Conservation (phyloP, 2,329 filamentous ascomycete species). For the Ceratocystis albifundus region DNA sequence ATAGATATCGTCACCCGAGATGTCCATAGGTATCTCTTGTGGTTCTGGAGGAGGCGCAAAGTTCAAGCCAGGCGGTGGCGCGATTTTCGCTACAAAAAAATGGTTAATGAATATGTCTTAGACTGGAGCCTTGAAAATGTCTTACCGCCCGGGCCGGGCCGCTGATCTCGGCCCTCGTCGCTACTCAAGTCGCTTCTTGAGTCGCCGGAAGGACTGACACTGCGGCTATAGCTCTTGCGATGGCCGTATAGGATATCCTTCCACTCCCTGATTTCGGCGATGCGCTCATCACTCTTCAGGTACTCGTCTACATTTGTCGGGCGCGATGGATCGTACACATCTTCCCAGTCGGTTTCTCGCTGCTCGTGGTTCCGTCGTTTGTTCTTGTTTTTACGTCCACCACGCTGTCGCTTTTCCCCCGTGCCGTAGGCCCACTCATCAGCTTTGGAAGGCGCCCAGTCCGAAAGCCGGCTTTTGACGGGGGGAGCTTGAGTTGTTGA, state of each 20-base stretch:
- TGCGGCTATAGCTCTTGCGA: slow-evolving; percentile 40
- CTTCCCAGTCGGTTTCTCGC: slow-evolving; percentile 71
- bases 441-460: slow-evolving; percentile 68
- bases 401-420: slow-evolving; percentile 57
- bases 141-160: not conserved
- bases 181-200: slow-evolving; percentile 36
- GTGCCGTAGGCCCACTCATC: slow-evolving; percentile 64
- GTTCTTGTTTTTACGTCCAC: slow-evolving; percentile 63
- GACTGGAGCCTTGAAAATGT: not conserved
- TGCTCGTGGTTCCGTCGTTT: slow-evolving; percentile 52
- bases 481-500: slow-evolving; percentile 33
- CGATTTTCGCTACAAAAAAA: slow-evolving; percentile 42
- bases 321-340: slow-evolving; percentile 72
- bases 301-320: slow-evolving; percentile 82
- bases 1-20: slow-evolving; percentile 59
- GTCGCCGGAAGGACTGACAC: not conserved
- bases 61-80: slow-evolving; percentile 45
- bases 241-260: slow-evolving; percentile 69
- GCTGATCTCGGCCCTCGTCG: slow-evolving; percentile 27
- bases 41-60: slow-evolving; percentile 46
- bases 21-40: slow-evolving; percentile 34
- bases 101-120: not conserved
- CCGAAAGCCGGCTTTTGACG: slow-evolving; percentile 59
- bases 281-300: slow-evolving; percentile 69
- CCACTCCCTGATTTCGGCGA: slow-evolving; percentile 72